Conservation (phyloP, 345 rosid species). For the Streptanthus diversifolius region DNA sequence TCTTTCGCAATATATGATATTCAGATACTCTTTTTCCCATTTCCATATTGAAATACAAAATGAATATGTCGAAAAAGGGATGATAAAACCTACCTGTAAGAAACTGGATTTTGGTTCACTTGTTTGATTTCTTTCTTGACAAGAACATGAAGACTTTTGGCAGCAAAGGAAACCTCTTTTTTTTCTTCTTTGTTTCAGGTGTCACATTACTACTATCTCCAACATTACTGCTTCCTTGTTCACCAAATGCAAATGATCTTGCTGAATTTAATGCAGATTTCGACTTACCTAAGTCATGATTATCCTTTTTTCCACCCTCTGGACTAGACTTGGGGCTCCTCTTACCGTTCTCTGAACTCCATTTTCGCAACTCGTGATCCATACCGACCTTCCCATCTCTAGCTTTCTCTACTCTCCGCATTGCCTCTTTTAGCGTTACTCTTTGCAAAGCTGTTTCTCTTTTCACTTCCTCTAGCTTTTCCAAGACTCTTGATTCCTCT, state of each 20-base stretch:
- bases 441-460: conserved; percentile 53
- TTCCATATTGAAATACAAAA: not conserved
- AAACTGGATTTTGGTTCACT: conserved; percentile 15
- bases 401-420: conserved; percentile 79
- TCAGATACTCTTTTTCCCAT: not conserved
- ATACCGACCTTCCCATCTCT: conserved; percentile 74
- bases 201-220: conserved; percentile 25
- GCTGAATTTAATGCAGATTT: conserved; percentile 22
- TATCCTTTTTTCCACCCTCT: conserved; percentile 34
- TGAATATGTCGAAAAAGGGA: not conserved
- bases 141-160: conserved; percentile 73
- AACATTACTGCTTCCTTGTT: conserved; percentile 37
- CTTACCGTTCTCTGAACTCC: conserved; percentile 82
- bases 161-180: conserved; percentile 66
- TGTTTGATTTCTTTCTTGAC: conserved; percentile 54
- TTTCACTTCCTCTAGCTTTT: conserved; percentile 64
- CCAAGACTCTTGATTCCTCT: conserved; percentile 55
- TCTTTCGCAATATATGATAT: not conserved
- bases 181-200: conserved; percentile 42
- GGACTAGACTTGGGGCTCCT: conserved; percentile 37
- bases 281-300: conserved; percentile 32
- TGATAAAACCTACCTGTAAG: conserved; percentile 5
- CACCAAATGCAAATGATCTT: conserved; percentile 21
- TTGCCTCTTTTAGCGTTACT: conserved; percentile 55
- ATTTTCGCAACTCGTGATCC: conserved; percentile 81